Base-by-base conservation (phyloP, 2,329 filamentous ascomycete genomes). In the Apiospora sp. region DNA sequence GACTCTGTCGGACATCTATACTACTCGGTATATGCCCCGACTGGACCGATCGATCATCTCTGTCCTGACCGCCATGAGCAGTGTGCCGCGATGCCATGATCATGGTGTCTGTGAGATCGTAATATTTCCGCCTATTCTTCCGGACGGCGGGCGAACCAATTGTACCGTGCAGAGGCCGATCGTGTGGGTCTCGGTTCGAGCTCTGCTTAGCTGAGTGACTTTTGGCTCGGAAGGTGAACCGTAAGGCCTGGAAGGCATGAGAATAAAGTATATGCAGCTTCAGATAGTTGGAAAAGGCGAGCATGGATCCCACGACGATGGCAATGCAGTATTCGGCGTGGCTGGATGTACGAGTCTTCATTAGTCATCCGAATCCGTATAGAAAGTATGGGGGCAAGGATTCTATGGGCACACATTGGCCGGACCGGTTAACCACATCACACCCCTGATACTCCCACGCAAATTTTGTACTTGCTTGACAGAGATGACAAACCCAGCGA, bases 241-340 rank as follows among this genome's bases (percentile, higher is more conserved):
- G 46, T 19, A 48, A 22, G 0, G 19, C 5, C 27, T 54, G 27
- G 19, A 70, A 19, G 46, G 44, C 51, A 2, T 14, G 10, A 14
- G 68, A 70, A 16, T 54, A 8, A 2, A 34, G 44, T 14, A 70
- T 8, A n/a, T 70, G 68, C 1, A 70, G 24, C n/a, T 70, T 70
- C 14, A 70, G 22, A 19, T 54, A 70, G 2, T 16, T 49, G 46
- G 68, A 49, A 34, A 70, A 70, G 19, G 46, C 43, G 34, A 46
- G 68, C 68, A 70, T 70, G 16, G 68, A 70, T 10, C 68, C 68
- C 10, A 70, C 68, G 6, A 70, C 16, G 27, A 70, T 70, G 22
- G 68, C 24, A 10, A 70, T 48, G 7, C n/a, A n/a, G 37, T n/a
- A 49, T 16, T 69, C 68, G 16, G 37, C 13, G 27, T 49, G n/a